Base-by-base conservation (phyloP, 352 stramenopile species). In the Discostella stelligera region DNA sequence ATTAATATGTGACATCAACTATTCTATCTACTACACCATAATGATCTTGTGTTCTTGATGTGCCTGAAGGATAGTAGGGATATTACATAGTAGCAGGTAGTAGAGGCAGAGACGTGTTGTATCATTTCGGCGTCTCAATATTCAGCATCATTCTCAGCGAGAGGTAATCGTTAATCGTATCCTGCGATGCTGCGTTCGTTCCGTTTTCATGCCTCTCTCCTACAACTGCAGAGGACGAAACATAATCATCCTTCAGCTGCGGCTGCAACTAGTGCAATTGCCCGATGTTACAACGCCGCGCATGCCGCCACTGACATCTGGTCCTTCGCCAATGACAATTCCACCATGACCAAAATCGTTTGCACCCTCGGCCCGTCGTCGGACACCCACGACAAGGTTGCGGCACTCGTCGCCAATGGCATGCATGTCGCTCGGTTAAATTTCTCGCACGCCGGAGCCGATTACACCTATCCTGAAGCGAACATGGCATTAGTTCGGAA, bases 361-460 rank as follows among this genome's bases (percentile, higher is more conserved):
- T 96, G 88, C 71, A 98, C 95, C 21, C 93, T 98, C 53, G 95
- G 95, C 11, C 95, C 95, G 18, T 89, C 92, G 2, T 82, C 79
- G 6, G 80, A 88, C 32, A 77, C 32, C 4, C 21, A 59, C 32
- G 75, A 66, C 16, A 39, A 46, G 10, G 70, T 90, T 25, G 16
- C 41, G 6, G 44, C 97, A 77, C 85, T 98, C 32, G 89, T 95
- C 71, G 68, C 92, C 67, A 91, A 96, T 59, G 95, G 95, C 0
- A 87, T 98, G 79, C 90, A 94, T 75, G 95, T 98, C 68, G 96
- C 96, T 80, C 91, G 95, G 77, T 93, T 98, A 63, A 98, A 98
- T 89, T 98, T 98, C 73, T 97, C 94, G n/a, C 95, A 98, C 79
- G 94, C 94, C 50, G 94, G 96, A 71, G 91, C 94, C 67, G 91